phyloP scores from a whole-genome alignment of 371 early-diverging fungal genomes.

The Syncephalastrum contaminatum region DNA sequence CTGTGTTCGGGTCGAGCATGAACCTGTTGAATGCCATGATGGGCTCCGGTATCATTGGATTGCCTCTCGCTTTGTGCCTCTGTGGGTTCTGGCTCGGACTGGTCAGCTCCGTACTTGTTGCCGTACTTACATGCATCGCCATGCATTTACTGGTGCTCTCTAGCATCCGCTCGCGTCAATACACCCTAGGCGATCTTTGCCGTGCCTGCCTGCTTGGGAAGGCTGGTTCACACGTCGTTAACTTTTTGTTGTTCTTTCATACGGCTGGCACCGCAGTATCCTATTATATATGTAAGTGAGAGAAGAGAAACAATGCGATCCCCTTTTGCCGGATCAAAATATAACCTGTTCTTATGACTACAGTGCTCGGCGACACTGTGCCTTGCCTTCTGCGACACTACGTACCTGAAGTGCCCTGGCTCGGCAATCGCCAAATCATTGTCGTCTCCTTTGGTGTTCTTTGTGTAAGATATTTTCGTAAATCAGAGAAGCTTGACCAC shows the following conservation, averaged over 20 bases:
- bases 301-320: neutral
- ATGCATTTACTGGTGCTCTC: constrained; percentile 48
- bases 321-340: neutral
- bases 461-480: constrained; percentile 22
- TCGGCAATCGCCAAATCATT: constrained; percentile 27
- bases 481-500: neutral
- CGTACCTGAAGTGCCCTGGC: constrained; percentile 14
- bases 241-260: constrained; percentile 49
- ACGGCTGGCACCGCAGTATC: constrained; percentile 52
- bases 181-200: constrained; percentile 16
- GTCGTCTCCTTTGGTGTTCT: constrained; percentile 39
- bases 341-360: neutral
- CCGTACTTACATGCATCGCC: constrained; percentile 42
- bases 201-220: constrained; percentile 34
- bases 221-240: constrained; percentile 36
- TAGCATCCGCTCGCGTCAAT: constrained; percentile 32
- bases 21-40: constrained; percentile 59
- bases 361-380: constrained; percentile 53
- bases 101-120: constrained; percentile 36
- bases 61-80: constrained; percentile 49
- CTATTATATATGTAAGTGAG: constrained; percentile 42
- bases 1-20: constrained; percentile 19
- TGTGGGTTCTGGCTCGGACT: constrained; percentile 58
- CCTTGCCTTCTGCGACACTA: constrained; percentile 34
- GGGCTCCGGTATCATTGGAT: constrained; percentile 59